A percentile compares a stretch with the other conserved stretches of the same genome.
Evolutionary conservation across 352 stramenopile species (phyloP).

Genomic region (Globisporangium viniferum): DNA sequence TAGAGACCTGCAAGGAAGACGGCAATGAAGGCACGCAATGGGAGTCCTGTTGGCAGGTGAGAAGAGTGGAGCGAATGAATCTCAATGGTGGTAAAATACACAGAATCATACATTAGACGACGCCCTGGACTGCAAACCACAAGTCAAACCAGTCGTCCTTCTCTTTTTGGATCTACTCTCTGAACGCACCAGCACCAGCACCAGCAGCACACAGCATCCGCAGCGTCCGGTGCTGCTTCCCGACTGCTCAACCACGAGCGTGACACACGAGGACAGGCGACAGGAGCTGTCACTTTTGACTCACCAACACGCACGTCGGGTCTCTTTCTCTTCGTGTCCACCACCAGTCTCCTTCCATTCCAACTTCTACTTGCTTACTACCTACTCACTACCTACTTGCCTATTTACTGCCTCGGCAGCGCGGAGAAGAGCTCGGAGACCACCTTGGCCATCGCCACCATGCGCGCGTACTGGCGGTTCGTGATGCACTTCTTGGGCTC

Average conservation of each 20-base stretch:
- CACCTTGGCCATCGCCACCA: conserved; percentile 25
- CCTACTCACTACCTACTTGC: not conserved
- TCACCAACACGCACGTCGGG: not conserved
- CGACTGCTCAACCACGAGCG: not conserved
- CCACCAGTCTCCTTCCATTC: not conserved
- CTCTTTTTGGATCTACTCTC: not conserved
- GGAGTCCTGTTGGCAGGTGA: not conserved
- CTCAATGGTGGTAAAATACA: not conserved
- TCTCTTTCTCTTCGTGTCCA: not conserved
- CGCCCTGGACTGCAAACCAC: not conserved
- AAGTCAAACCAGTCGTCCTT: not conserved
- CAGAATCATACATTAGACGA: too few relatives aligned
- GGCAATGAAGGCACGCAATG: too few relatives aligned
- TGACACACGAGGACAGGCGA: not conserved
- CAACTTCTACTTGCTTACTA: not conserved
- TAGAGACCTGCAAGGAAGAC: too few relatives aligned
- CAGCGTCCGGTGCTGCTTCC: not conserved
- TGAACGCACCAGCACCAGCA: not conserved
- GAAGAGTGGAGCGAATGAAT: not conserved
- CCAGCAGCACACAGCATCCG: not conserved
- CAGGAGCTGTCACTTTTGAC: not conserved
- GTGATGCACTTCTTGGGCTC: conserved; percentile 29
- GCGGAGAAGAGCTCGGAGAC: conserved; percentile 24
- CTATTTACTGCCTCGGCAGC: conserved; percentile 9
- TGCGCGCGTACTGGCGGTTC: conserved; percentile 31